Base-by-base conservation (phyloP, 305 asterid species). In the Fraxinus sp. region DNA sequence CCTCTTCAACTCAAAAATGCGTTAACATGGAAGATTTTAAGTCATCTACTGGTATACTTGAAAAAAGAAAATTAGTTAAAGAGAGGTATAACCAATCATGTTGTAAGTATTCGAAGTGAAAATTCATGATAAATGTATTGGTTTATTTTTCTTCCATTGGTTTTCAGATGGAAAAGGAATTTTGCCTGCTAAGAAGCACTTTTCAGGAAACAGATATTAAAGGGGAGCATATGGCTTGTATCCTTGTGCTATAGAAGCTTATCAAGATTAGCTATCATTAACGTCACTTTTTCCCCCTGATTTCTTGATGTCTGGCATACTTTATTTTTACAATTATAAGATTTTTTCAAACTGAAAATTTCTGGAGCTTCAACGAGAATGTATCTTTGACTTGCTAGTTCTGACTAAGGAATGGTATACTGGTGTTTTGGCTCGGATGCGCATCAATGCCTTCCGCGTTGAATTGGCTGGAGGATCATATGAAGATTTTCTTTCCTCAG, bases 381-480 rank as follows among this genome's bases (percentile, higher is more conserved):
- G 70, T 81, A 36, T 79, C 90, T 77, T 92, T 91, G 87, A 92
- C 94, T 75, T 81, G 26, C 66, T 89, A 94, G 97, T 95, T 91
- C 86, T 94, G 86, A 94, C 97, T 84, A 93, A 91, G 84, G 90
- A 92, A 84, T 95, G 98, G 98, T 95, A 93, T 83, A 49, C 64
- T 80, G 86, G 90, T 72, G 92, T 89, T 80, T 80, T 95, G 91
- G 91, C 97, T 78, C 92, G 95, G 80, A 91, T 95, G 74, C 93
- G 98, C 77, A 86, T 94, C 88, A 93, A 95, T 88, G 90, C 98
- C 79, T 95, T 95, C 70, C 94, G 97, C 44, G 85, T 94, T 82
- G 98, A 95, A 83, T 87, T 91, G 87, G 89, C 94, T 73, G 80
- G 89, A 66, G 92, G 89, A 89, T 91, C 93, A 49, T 89, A 90